Evolutionary conservation across 2,329 filamentous ascomycete genomes (phyloP).

Genomic region (Talaromyces rugulosus): DNA sequence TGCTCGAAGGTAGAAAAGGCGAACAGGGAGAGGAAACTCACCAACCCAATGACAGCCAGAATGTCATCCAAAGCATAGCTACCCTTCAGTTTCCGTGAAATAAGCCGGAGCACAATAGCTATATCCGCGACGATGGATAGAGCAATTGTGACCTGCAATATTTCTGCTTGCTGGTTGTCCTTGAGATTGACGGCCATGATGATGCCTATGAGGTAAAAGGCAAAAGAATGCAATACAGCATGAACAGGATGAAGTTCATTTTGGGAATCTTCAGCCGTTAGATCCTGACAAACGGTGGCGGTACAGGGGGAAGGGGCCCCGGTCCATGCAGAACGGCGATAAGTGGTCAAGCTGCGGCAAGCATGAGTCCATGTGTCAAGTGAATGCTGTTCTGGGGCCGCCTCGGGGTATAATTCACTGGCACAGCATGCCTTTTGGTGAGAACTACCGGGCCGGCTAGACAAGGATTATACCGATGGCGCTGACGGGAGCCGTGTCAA

Average conservation of each 20-base stretch:
- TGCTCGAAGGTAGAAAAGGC: neutral
- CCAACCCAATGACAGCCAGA: constrained; percentile 25
- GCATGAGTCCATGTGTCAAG: neutral
- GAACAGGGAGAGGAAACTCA: neutral
- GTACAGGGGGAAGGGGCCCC: neutral
- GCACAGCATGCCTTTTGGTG: neutral
- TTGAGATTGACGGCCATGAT: constrained; percentile 3
- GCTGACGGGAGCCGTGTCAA: neutral
- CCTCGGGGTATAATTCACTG: neutral
- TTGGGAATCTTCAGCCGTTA: neutral
- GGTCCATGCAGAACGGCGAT: neutral
- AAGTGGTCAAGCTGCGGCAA: neutral
- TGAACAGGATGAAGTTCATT: neutral
- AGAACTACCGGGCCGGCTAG: neutral
- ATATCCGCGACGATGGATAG: constrained; percentile 7
- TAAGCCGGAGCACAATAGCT: constrained; percentile 22
- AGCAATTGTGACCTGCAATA: constrained; percentile 3
- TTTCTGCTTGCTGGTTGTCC: constrained; percentile 1
- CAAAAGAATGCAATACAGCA: neutral
- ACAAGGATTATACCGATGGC: neutral
- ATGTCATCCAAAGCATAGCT: constrained; percentile 24
- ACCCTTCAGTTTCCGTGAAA: constrained; percentile 22
- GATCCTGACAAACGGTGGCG: neutral
- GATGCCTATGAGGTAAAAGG: neutral
- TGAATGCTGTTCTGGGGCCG: neutral